Conservation (phyloP, 768 basidiomycete species). For the Amylocystis lapponica region DNA sequence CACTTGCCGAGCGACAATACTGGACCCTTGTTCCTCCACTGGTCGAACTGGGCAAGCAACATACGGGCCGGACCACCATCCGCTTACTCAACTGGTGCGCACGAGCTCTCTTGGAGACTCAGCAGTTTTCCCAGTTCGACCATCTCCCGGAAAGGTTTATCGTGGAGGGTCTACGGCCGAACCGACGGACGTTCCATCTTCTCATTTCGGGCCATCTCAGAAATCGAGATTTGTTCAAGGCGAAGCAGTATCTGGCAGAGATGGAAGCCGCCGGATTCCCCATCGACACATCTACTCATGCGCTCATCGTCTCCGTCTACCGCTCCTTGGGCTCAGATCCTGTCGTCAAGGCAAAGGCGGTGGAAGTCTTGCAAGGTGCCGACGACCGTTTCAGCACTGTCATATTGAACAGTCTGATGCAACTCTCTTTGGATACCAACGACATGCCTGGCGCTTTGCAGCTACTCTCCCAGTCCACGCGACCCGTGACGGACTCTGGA, state of each 20-base stretch:
- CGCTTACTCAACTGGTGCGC: slow-evolving; percentile 69
- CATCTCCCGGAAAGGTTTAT: slow-evolving; percentile 47
- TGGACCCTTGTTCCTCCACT: slow-evolving; percentile 49
- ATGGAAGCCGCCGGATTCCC: slow-evolving; percentile 57
- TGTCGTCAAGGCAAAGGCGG: slow-evolving; percentile 45
- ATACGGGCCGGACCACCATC: slow-evolving; percentile 42
- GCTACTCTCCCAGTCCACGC: slow-evolving; percentile 45
- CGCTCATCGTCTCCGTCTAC: slow-evolving; percentile 52
- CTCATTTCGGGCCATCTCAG: slow-evolving; percentile 62
- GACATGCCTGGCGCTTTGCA: slow-evolving; percentile 43
- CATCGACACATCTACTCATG: slow-evolving; percentile 52
- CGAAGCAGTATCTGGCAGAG: slow-evolving; percentile 42
- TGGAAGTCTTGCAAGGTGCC: slow-evolving; percentile 41
- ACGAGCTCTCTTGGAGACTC: slow-evolving; percentile 52
- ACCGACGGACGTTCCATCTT: slow-evolving; percentile 62
- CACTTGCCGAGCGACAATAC: slow-evolving; percentile 37
- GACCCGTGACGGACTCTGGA: slow-evolving; percentile 2
- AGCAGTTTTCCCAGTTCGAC: slow-evolving; percentile 41
- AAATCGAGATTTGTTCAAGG: slow-evolving; percentile 56
- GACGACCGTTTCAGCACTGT: slow-evolving; percentile 37
- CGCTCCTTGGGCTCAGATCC: slow-evolving; percentile 53
- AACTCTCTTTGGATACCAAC: slow-evolving; percentile 48
- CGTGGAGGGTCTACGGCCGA: slow-evolving; percentile 39
- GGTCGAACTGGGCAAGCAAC: slow-evolving; percentile 42
- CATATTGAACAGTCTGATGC: slow-evolving; percentile 67